phyloP scores from a whole-genome alignment of 352 stramenopile species.

The Globisporangium uncinulatum region DNA sequence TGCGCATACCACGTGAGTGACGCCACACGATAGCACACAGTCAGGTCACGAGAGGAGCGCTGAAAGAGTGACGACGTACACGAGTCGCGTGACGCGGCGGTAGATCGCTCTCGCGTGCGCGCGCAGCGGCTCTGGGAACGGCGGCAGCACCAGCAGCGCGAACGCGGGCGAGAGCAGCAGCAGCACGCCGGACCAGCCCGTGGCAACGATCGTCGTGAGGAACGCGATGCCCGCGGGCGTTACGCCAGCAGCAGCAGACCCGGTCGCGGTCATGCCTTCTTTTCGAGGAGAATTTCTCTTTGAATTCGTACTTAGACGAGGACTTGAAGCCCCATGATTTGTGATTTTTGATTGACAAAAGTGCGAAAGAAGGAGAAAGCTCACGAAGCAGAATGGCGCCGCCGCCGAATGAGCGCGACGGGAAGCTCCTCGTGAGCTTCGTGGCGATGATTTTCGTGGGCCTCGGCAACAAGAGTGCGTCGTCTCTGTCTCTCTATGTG shows the following conservation, averaged over 20 bases:
- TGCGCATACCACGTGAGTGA: too few species aligned
- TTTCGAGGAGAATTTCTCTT: background rate
- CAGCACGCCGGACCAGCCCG: slow-evolving; percentile 45
- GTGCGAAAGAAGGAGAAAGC: slow-evolving; percentile 7
- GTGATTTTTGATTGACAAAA: background rate
- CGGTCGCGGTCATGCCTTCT: background rate
- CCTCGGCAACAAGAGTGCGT: slow-evolving; percentile 81
- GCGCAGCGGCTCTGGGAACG: slow-evolving; percentile 13
- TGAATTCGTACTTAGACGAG: too few species aligned
- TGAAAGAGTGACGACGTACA: slow-evolving; percentile 25
- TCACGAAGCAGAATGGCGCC: slow-evolving; percentile 4
- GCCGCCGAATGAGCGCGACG: slow-evolving; percentile 27
- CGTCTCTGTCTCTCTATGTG: background rate
- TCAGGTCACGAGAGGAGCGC: background rate
- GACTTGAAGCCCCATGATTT: too few species aligned
- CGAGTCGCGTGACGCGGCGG: slow-evolving; percentile 43
- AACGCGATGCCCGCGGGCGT: slow-evolving; percentile 41
- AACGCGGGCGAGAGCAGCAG: slow-evolving; percentile 58
- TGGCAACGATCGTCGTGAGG: slow-evolving; percentile 41
- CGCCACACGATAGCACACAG: too few species aligned
- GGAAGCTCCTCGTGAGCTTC: slow-evolving; percentile 77
- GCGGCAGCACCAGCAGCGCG: slow-evolving; percentile 29
- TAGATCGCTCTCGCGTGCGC: slow-evolving; percentile 31
- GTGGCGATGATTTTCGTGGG: slow-evolving; percentile 79
- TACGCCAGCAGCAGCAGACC: slow-evolving; percentile 9